Evolutionary conservation across 164 flowering plant species (phyloP).

Genomic region (Tetracentron sinense): DNA sequence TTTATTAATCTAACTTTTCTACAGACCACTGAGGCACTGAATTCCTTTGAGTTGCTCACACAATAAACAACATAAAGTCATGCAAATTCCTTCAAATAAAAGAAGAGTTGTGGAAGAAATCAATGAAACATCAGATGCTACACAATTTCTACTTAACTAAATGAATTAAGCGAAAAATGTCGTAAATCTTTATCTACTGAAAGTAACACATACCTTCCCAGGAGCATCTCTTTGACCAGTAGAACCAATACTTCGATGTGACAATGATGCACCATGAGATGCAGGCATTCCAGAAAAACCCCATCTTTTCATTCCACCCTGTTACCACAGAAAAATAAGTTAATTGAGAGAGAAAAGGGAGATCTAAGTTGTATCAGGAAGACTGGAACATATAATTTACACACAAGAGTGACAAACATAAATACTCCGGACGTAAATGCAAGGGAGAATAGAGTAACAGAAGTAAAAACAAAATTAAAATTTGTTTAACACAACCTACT

Average conservation of each 20-base stretch:
- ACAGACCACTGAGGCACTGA: background rate
- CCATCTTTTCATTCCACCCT: slow-evolving; percentile 94
- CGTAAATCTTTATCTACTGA: background rate
- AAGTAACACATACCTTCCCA: slow-evolving; percentile 57
- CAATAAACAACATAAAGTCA: background rate
- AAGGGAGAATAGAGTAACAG: too few relatives aligned
- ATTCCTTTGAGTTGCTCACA: background rate
- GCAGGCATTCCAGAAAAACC: slow-evolving; percentile 73
- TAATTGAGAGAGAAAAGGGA: background rate
- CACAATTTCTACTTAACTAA: too few relatives aligned
- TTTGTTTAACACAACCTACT: too few relatives aligned
- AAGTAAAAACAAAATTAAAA: background rate
- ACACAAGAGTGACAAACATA: too few relatives aligned
- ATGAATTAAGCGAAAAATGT: background rate
- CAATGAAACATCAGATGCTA: background rate
- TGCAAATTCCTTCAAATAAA: background rate
- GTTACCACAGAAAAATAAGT: slow-evolving; percentile 5
- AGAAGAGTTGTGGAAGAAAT: background rate
- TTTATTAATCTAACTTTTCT: background rate
- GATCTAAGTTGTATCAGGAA: background rate
- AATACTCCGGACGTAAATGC: too few relatives aligned
- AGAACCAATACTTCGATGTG: slow-evolving; percentile 87
- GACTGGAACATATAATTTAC: background rate
- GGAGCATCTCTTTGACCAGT: slow-evolving; percentile 95
- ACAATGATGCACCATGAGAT: slow-evolving; percentile 83